Conservation (phyloP, 75 land plant genomes). For the Selaginella tamariscina region DNA sequence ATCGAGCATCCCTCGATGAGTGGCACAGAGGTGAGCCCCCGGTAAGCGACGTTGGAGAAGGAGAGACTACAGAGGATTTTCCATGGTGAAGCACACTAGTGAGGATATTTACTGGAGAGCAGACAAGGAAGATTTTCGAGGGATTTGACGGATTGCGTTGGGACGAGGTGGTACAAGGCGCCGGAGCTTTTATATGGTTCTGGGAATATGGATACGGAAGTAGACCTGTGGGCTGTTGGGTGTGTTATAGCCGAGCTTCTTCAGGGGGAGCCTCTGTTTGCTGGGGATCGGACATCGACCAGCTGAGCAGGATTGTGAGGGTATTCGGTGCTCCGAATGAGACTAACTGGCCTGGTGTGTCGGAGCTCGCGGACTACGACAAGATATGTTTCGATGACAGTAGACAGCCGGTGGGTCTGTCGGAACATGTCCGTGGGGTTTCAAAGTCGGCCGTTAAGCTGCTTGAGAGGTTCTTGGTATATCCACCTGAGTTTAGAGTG, state of each 20-base stretch:
- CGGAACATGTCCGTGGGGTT: conserved; percentile 33
- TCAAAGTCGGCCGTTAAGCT: conserved; percentile 37
- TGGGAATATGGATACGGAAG: conserved; percentile 45
- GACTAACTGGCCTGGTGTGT: conserved; percentile 50
- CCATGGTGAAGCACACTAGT: not conserved
- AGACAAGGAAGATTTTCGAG: not conserved
- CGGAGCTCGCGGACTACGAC: conserved; percentile 56
- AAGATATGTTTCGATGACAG: conserved; percentile 47
- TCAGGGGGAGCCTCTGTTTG: conserved; percentile 55
- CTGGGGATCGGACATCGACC: conserved; percentile 85
- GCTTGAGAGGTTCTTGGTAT: conserved; percentile 45
- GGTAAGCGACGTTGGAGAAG: not conserved
- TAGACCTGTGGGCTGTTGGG: conserved; percentile 92
- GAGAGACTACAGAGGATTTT: too few relatives aligned
- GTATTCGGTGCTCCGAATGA: conserved; percentile 63
- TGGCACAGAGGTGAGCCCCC: not conserved
- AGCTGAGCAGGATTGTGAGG: conserved; percentile 49
- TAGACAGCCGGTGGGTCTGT: conserved; percentile 37
- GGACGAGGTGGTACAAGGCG: conserved; percentile 84
- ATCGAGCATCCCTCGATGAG: not conserved
- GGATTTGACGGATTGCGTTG: conserved; percentile 70
- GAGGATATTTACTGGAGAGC: not conserved
- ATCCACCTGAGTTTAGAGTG: conserved; percentile 48
- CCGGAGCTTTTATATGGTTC: conserved; percentile 93
- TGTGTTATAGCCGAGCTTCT: conserved; percentile 84